These are phyloP conservation scores for Nemania diffusa DNA, from an alignment of 2,329 filamentous ascomycete genomes.

Conservation along the genomic window DNA sequence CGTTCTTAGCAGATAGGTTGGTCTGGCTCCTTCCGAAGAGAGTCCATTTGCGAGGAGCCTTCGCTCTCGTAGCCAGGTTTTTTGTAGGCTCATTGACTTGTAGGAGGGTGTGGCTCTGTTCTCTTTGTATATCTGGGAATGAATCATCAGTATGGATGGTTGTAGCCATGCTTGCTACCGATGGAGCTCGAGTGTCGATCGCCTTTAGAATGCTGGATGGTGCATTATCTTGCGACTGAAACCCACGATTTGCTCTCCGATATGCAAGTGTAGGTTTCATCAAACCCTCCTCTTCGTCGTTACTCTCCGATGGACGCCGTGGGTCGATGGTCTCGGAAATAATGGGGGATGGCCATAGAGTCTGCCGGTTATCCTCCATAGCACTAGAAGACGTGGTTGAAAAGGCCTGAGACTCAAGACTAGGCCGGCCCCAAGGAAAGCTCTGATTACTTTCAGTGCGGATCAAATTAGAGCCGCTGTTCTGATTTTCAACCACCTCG, in stretches of 20 bases:
- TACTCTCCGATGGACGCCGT: slow-evolving; percentile 65
- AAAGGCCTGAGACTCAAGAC: slow-evolving; percentile 55
- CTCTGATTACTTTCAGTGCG: slow-evolving; percentile 64
- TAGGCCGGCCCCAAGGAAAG: slow-evolving; percentile 54
- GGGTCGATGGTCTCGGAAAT: slow-evolving; percentile 52
- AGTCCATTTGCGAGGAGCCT: slow-evolving; percentile 71
- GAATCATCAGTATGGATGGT: slow-evolving; percentile 69
- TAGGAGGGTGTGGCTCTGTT: slow-evolving; percentile 49
- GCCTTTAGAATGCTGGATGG: slow-evolving; percentile 63
- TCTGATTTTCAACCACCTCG: slow-evolving; percentile 69
- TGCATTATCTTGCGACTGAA: slow-evolving; percentile 57
- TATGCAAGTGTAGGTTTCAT: slow-evolving; percentile 65
- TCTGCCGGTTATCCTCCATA: slow-evolving; percentile 54
- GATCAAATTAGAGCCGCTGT: slow-evolving; percentile 60
- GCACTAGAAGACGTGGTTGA: slow-evolving; percentile 57
- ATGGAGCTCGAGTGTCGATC: slow-evolving; percentile 61
- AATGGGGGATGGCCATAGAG: slow-evolving; percentile 65
- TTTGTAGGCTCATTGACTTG: slow-evolving; percentile 54
- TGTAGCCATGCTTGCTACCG: slow-evolving; percentile 67
- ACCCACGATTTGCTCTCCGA: slow-evolving; percentile 64
- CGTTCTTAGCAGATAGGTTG: slow-evolving; percentile 53
- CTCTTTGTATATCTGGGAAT: slow-evolving; percentile 54
- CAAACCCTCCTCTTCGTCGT: slow-evolving; percentile 61
- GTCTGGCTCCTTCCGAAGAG: slow-evolving; percentile 67
- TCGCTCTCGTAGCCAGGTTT: slow-evolving; percentile 66